phyloP scores from a whole-genome alignment of 1,284 basidiomycete species.

The Heterobasidion annosum region DNA sequence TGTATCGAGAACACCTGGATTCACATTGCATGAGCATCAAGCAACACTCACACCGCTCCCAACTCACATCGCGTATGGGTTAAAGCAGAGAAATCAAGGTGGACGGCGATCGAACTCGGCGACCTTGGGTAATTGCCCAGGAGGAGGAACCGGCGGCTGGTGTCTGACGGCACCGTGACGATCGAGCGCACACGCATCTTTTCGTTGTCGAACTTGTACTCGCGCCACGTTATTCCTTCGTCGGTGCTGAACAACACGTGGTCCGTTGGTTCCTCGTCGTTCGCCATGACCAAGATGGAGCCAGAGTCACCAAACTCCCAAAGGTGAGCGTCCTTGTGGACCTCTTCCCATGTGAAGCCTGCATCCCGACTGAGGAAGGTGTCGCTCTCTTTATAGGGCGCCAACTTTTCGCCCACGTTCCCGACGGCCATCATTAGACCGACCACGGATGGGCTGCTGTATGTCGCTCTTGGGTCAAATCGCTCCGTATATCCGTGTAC shows the following conservation, averaged over 20 bases:
- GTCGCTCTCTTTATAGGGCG: constrained; percentile 81
- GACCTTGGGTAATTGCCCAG: constrained; percentile 58
- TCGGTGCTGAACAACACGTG: constrained; percentile 84
- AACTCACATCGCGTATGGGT: constrained; percentile 67
- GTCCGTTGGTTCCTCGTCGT: constrained; percentile 92
- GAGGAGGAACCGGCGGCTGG: constrained; percentile 85
- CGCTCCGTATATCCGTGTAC: constrained; percentile 96
- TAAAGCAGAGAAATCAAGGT: constrained; percentile 84
- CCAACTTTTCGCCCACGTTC: constrained; percentile 86
- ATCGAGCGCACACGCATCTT: constrained; percentile 73
- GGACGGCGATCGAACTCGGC: constrained; percentile 60
- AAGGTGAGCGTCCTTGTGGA: constrained; percentile 95
- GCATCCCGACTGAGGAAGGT: constrained; percentile 96
- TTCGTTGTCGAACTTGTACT: constrained; percentile 77
- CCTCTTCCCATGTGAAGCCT: constrained; percentile 97
- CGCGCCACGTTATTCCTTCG: constrained; percentile 82
- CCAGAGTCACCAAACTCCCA: constrained; percentile 99
- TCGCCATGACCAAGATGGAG: constrained; percentile 86
- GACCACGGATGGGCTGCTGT: constrained; percentile 85
- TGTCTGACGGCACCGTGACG: constrained; percentile 87
- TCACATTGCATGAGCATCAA: constrained; percentile 1
- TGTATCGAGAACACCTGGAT: constrained; percentile 55
- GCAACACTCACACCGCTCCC: background rate
- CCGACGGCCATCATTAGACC: constrained; percentile 95
- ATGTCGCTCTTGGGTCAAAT: constrained; percentile 82